Base-by-base conservation (phyloP, 2,329 filamentous ascomycete species). In the Lithohypha guttulata region DNA sequence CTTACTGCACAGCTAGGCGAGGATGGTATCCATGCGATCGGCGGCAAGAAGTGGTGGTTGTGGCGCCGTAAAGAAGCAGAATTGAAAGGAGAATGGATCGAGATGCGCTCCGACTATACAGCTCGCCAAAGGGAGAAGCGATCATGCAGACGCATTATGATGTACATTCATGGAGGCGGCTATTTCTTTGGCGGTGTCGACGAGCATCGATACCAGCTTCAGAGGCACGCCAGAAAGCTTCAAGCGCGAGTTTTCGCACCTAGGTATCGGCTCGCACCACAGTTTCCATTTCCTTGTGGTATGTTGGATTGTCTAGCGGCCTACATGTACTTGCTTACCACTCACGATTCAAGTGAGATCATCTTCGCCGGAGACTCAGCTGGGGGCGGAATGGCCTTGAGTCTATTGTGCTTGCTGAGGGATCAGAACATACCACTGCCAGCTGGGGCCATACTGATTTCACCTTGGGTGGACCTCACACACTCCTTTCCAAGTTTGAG, bases 141-240 rank as follows among this genome's bases (percentile, higher is more conserved):
- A 34, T 69, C 71, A 15, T 73, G 74, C 13, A 78, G 77, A 50
- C 77, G 86, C 37, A 77, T 93, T 42, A 94, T 96, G 75, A 66
- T 98, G 17, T 96, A 96, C 60, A 70, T 96, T 15, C 91, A 96
- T 55, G 91, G 91, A 10, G 89, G 89, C 5, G 89, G 83, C 14
- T 96, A 94, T 62, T 98, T 80, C 62, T 96, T 98, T 57, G 89
- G 91, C 10, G 93, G 85, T 51, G 80, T 95, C 25, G 87, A 95
- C 55, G 87, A 93, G 59, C 91, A 96, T 65, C 79, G 91, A n/a
- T 96, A 96, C 62, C 89, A 96, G 68, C 78, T 98, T 70, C 91
- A 98, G 61, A 74, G 89, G 34, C 87, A 96, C 69, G 91, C 91
- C 19, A 74, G 91, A 39, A 96, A 96, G 63, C 70, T 98, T 44